Evolutionary conservation across 495 filamentous ascomycete genomes (phyloP).

Genomic region (Annulohypoxylon stygium): DNA sequence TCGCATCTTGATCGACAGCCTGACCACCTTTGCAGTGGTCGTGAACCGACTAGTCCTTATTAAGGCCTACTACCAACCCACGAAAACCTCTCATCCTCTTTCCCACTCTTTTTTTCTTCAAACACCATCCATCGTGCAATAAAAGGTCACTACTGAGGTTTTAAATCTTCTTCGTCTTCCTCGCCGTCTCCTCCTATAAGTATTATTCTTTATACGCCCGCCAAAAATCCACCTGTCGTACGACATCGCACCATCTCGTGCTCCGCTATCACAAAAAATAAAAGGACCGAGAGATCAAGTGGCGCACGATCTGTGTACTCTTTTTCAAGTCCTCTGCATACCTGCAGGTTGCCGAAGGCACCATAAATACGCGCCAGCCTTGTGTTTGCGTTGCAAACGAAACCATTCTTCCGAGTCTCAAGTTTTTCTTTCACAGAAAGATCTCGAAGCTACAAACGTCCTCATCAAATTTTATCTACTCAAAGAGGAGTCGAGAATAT

Average conservation of each 20-base stretch:
- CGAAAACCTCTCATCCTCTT: slow-evolving; percentile 21
- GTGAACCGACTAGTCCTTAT: slow-evolving; percentile 23
- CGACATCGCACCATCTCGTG: slow-evolving; percentile 44
- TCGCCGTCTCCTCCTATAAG: slow-evolving; percentile 10
- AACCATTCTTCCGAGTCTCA: slow-evolving; percentile 11
- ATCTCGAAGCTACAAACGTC: slow-evolving; percentile 22
- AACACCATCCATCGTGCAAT: slow-evolving; percentile 7
- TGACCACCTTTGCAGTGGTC: neutral
- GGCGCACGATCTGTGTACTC: slow-evolving; percentile 33
- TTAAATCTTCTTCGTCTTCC: slow-evolving; percentile 1
- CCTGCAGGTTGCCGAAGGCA: slow-evolving; percentile 24
- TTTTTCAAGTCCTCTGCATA: slow-evolving; percentile 8
- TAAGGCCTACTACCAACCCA: slow-evolving; percentile 17
- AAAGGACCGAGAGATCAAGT: slow-evolving; percentile 19
- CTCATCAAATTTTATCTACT: neutral
- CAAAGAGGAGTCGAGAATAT: neutral
- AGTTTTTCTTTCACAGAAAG: slow-evolving; percentile 8
- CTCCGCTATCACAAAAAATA: slow-evolving; percentile 23
- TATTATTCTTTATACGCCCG: neutral
- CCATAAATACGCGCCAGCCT: slow-evolving; percentile 14
- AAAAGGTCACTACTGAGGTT: slow-evolving; percentile 1
- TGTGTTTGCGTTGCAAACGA: slow-evolving; percentile 22
- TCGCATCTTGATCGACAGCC: slow-evolving; percentile 31
- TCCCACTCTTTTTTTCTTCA: slow-evolving; percentile 2
- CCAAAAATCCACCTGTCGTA: slow-evolving; percentile 32